These are phyloP conservation scores for Acacia melanoxylon DNA, from an alignment of 306 rosid genomes.

Conservation along the genomic window DNA sequence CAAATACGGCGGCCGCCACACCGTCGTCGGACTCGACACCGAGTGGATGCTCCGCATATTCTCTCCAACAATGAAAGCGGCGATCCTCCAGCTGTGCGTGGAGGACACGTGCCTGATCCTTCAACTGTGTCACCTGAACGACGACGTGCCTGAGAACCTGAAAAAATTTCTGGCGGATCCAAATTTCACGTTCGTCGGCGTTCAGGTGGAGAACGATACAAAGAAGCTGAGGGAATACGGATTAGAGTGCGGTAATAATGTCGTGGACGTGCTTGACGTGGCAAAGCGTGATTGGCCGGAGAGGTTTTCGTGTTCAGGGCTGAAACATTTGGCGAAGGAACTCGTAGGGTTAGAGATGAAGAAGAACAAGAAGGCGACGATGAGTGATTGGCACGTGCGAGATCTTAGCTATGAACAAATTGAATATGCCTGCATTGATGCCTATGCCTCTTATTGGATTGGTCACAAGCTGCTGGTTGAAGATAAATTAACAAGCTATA, in stretches of 20 bases:
- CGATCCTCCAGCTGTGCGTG: constrained; percentile 27
- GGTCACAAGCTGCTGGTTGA: constrained; percentile 30
- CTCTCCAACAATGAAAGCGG: background rate
- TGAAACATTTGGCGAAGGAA: constrained; percentile 33
- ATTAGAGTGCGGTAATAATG: background rate
- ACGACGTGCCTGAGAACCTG: background rate
- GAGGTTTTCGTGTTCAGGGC: background rate
- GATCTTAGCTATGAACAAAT: constrained; percentile 3
- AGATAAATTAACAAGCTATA: background rate
- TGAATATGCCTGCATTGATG: constrained; percentile 41
- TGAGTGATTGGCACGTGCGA: constrained; percentile 11
- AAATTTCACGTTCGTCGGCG: constrained; percentile 29
- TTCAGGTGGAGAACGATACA: constrained; percentile 9
- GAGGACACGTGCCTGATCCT: constrained; percentile 33
- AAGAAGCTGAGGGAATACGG: constrained; percentile 9
- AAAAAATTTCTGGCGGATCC: background rate
- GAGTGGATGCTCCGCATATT: constrained; percentile 24
- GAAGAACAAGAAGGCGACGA: constrained; percentile 21
- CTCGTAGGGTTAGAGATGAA: constrained; percentile 23
- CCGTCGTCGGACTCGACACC: constrained; percentile 26
- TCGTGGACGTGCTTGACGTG: constrained; percentile 3
- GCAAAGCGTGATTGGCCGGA: constrained; percentile 18
- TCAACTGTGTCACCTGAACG: background rate
- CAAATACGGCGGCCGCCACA: background rate
- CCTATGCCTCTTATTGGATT: constrained; percentile 38